Evolutionary conservation across 2,329 filamentous ascomycete species (phyloP).

Genomic region (Calonectria honghensis): DNA sequence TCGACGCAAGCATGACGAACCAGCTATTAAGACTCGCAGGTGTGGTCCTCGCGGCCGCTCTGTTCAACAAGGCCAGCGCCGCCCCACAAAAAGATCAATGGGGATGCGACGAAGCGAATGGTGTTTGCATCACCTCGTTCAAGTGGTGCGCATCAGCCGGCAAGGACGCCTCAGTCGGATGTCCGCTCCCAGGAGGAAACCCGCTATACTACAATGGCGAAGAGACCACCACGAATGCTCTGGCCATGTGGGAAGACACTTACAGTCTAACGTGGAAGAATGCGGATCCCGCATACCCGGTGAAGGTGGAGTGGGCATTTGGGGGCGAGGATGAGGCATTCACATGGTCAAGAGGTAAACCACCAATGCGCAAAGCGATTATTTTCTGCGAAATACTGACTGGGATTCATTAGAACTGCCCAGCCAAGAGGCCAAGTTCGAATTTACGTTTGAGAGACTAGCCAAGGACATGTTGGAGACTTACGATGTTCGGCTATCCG

Average conservation of each 20-base stretch:
- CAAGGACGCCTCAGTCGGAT: slow-evolving; percentile 37
- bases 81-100: slow-evolving; percentile 41
- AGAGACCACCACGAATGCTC: slow-evolving; percentile 38
- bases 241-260: slow-evolving; percentile 43
- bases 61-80: slow-evolving; percentile 25
- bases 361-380: neutral
- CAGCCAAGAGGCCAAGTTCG: slow-evolving; percentile 39
- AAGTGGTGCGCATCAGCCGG: slow-evolving; percentile 46
- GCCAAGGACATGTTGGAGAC: slow-evolving; percentile 42
- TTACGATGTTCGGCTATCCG: slow-evolving; percentile 40
- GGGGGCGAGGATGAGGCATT: slow-evolving; percentile 15
- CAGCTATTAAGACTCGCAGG: slow-evolving; percentile 30
- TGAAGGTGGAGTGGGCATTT: slow-evolving; percentile 20
- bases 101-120: slow-evolving; percentile 42
- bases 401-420: slow-evolving; percentile 30
- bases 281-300: slow-evolving; percentile 42
- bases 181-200: slow-evolving; percentile 39
- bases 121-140: slow-evolving; percentile 48
- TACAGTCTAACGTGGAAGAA: slow-evolving; percentile 46
- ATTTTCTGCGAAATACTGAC: slow-evolving; percentile 15
- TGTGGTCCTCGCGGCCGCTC: slow-evolving; percentile 15
- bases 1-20: neutral
- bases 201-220: slow-evolving; percentile 29
- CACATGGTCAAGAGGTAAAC: slow-evolving; percentile 26
- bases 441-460: slow-evolving; percentile 44